These are phyloP conservation scores for Fragaria iinumae DNA, from an alignment of 306 rosid genomes.

Conservation along the genomic window DNA sequence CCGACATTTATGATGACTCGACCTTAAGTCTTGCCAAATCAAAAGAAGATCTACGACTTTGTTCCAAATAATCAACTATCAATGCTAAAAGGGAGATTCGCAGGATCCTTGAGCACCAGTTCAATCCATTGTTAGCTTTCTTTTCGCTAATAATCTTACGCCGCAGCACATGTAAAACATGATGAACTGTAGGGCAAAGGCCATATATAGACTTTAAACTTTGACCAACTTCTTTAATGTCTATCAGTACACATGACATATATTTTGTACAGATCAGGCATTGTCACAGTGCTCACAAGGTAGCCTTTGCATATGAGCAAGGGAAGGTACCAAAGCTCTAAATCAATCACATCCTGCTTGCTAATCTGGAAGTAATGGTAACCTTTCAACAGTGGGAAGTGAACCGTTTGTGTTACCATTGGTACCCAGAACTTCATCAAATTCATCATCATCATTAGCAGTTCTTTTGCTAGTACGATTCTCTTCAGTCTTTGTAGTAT, in stretches of 20 bases:
- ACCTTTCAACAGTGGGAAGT: constrained; percentile 39
- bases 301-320: background rate
- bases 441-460: constrained; percentile 32
- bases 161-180: background rate
- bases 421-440: constrained; percentile 42
- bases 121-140: background rate
- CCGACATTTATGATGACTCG: background rate
- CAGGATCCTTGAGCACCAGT: background rate
- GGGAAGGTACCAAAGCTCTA: background rate
- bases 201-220: background rate
- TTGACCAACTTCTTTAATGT: background rate
- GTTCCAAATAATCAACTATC: too few species aligned
- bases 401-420: constrained; percentile 53
- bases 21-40: background rate
- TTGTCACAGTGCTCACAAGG: background rate
- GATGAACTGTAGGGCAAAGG: background rate
- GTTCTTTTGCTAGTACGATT: constrained; percentile 19
- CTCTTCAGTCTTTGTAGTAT: constrained; percentile 27
- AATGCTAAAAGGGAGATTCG: background rate
- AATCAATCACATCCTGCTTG: constrained; percentile 4
- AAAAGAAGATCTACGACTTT: background rate
- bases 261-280: background rate
- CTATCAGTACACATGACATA: background rate
- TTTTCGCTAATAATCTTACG: background rate
- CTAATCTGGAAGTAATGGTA: constrained; percentile 77